Evolutionary conservation across 306 rosid species (phyloP).

Genomic region (Quercus engelmannii): DNA sequence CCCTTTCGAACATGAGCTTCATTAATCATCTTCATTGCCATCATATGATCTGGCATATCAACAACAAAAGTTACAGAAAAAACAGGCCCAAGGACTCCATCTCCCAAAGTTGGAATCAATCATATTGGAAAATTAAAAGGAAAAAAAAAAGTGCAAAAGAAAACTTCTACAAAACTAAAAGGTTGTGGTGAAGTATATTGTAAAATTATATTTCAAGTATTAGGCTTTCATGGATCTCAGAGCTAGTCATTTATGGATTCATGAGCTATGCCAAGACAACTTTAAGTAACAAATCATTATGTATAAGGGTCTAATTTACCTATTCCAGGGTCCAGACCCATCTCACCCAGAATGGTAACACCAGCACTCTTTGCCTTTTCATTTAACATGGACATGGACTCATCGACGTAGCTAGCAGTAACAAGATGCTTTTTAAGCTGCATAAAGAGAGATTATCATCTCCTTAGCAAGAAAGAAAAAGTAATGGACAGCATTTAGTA

Average conservation of each 20-base stretch:
- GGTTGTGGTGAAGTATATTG: neutral
- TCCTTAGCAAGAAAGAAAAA: conserved; percentile 2
- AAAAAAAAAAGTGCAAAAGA: neutral
- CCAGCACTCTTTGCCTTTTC: conserved; percentile 79
- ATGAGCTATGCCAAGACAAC: neutral
- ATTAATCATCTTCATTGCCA: conserved; percentile 95
- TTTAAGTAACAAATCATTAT: neutral
- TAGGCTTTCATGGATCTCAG: neutral
- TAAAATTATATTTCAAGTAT: neutral
- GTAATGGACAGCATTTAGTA: neutral
- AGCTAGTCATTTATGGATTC: neutral
- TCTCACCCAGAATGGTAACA: conserved; percentile 87
- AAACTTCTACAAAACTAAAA: neutral
- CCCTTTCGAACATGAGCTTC: conserved; percentile 67
- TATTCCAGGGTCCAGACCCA: conserved; percentile 99
- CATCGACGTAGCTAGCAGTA: conserved; percentile 95
- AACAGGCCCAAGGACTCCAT: neutral
- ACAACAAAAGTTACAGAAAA: neutral
- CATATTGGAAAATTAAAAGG: neutral
- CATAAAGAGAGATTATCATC: conserved; percentile 26
- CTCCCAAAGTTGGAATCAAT: conserved; percentile 16
- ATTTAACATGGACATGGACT: conserved; percentile 61
- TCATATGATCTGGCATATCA: conserved; percentile 83
- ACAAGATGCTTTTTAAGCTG: conserved; percentile 88
- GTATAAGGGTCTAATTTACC: conserved; percentile 47